Evolutionary conservation across 1,139 yeast species (phyloP), one percentile per base, ranked within the genome.

Genomic region (Yamadazyma sp.): DNA sequence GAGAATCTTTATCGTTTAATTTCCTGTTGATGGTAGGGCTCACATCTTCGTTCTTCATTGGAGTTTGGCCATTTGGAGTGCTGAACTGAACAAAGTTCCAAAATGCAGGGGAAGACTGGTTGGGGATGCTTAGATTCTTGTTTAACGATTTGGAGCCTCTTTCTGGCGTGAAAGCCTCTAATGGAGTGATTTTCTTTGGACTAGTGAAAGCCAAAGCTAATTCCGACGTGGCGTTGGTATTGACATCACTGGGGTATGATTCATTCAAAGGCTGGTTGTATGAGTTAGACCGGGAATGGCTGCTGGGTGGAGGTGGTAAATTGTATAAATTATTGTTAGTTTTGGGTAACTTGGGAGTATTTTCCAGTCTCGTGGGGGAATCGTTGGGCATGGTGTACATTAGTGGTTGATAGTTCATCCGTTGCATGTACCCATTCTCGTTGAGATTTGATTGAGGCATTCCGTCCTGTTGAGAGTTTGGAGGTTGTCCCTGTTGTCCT

Each of bases 81-180:
- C 86, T 79, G 54, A 84, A 83, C 50, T 83, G 90, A 29, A 84
- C 84, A 59, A 82, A 78, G 54, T 82, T 84, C 89, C 90, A 82
- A 42, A 82, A 74, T 10, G 90, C 88, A 2, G 92, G 89, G 1
- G 87, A 80, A 14, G 77, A 70, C 51, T 75, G 81, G 48, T 67
- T 66, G 21, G 67, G 55, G 18, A 51, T 43, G 17, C 51, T 50
- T 28, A 46, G 34, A 39, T 53, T 47, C 39, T 44, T 39, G 30
- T 42, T 41, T 43, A 37, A 33, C 31, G 60, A 60, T 33, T 71
- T 68, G 20, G 78, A 70, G 1, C 92, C 92, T 35, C 94, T 63
- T 50, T 85, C 94, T 1, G 95, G 94, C 0, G 95, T 86, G 51
- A 82, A 85, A 1, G 94, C 92, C 56, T 85, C 94, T 43, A 82